Conservation (phyloP, 179 eudicot genomes). For the Actinidia polygama region DNA sequence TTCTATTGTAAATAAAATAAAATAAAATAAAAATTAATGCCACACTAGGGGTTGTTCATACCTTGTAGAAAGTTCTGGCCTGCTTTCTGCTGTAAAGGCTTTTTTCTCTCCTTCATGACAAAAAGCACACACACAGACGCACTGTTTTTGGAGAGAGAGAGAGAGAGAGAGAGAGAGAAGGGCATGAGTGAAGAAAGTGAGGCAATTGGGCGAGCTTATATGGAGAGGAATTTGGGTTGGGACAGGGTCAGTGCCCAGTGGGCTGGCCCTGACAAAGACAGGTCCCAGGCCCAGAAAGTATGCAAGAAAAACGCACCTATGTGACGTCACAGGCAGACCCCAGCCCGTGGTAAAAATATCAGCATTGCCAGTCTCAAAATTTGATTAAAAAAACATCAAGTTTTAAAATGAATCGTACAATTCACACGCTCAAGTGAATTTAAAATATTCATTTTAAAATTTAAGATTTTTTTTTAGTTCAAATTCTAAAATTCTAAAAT, state of each 20-base stretch:
- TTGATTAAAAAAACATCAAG: neutral
- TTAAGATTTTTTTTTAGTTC: too few species aligned
- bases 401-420: too few species aligned
- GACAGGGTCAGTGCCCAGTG: slow-evolving; percentile 18
- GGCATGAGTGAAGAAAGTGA: slow-evolving; percentile 17
- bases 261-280: slow-evolving; percentile 39
- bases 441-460: too few species aligned
- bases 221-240: slow-evolving; percentile 22
- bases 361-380: neutral
- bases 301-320: neutral
- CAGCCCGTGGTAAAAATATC: neutral
- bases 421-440: too few species aligned
- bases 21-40: neutral
- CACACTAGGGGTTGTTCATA: slow-evolving; percentile 10
- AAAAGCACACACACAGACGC: neutral
- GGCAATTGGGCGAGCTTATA: slow-evolving; percentile 35
- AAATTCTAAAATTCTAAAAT: too few species aligned
- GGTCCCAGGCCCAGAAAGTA: slow-evolving; percentile 33
- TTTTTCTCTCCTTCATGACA: slow-evolving; percentile 37
- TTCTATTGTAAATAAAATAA: too few species aligned
- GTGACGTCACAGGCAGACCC: neutral
- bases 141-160: slow-evolving; percentile 12
- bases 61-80: slow-evolving; percentile 29
- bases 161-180: slow-evolving; percentile 18
- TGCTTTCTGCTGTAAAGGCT: slow-evolving; percentile 27